Percentiles rank a stretch among this genome's conserved stretches.
Conservation (phyloP, 805 yeast genomes). For the Candida methanosorbosa region DNA sequence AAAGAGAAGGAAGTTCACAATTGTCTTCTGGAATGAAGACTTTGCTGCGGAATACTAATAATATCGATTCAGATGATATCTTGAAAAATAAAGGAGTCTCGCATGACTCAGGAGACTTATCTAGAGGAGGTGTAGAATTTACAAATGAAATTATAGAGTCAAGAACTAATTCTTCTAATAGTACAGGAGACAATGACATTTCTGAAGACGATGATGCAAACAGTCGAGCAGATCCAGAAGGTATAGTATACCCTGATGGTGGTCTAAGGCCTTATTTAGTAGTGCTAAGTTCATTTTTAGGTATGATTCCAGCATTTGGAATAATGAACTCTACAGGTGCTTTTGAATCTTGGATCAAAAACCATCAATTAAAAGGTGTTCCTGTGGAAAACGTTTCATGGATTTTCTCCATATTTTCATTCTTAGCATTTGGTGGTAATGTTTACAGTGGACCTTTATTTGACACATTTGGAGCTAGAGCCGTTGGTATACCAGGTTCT, state of each 20-base stretch:
- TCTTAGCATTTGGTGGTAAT: constrained; percentile 32
- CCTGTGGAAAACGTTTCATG: constrained; percentile 50
- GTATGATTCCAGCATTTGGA: constrained; percentile 53
- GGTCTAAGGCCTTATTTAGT: constrained; percentile 37
- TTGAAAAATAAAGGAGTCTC: no score
- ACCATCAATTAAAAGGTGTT: constrained; percentile 37
- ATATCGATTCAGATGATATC: no score
- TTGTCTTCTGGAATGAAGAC: no score
- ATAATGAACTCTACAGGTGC: constrained; percentile 59
- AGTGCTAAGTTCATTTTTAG: constrained; percentile 48
- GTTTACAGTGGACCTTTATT: constrained; percentile 34
- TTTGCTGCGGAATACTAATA: no score
- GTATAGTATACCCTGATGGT: constrained; percentile 48
- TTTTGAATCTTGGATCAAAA: constrained; percentile 52
- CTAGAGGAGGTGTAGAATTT: no score
- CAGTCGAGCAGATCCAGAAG: background rate
- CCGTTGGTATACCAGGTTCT: constrained; percentile 28
- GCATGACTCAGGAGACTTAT: no score
- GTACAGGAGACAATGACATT: background rate
- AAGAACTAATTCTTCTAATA: no score
- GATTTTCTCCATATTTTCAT: constrained; percentile 54
- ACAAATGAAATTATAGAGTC: no score
- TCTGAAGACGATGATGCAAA: background rate
- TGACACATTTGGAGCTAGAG: constrained; percentile 35
- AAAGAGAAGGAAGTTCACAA: no score